Evolutionary conservation across 1,284 basidiomycete species (phyloP).

Genomic region (Ceratobasidium sp.): DNA sequence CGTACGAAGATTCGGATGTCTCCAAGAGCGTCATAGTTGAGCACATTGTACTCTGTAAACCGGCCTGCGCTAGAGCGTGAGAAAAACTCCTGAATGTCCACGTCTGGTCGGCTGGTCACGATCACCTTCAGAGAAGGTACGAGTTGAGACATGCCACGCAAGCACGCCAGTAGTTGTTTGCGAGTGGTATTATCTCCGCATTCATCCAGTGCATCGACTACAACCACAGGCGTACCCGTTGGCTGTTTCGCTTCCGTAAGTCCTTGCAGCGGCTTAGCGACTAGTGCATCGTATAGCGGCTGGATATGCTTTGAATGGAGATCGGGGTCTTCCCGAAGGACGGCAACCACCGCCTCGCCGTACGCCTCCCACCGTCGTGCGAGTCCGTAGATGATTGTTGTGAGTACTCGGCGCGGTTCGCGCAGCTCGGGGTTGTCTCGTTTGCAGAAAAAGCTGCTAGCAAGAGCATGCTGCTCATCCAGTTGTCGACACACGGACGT

Average conservation of each 20-base stretch:
- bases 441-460: constrained; percentile 53
- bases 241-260: background rate
- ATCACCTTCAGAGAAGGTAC: constrained; percentile 6
- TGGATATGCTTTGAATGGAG: background rate
- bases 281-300: background rate
- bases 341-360: background rate
- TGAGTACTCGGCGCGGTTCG: constrained; percentile 27
- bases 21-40: background rate
- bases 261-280: background rate
- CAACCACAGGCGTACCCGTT: background rate
- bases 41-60: background rate
- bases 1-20: constrained; percentile 6
- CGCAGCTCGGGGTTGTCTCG: constrained; percentile 44
- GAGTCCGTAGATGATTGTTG: constrained; percentile 30
- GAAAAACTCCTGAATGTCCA: constrained; percentile 8
- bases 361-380: constrained; percentile 3
- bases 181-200: constrained; percentile 7
- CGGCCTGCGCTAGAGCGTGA: too few species aligned
- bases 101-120: constrained; percentile 24
- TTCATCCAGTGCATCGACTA: constrained; percentile 44
- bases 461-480: constrained; percentile 47
- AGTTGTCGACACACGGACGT: constrained; percentile 48
- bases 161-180: background rate
- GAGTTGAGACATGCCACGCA: background rate
- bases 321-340: background rate